Evolutionary conservation across 2,329 filamentous ascomycete species (phyloP).

Genomic region (Cylindrodendrum hubeiense): DNA sequence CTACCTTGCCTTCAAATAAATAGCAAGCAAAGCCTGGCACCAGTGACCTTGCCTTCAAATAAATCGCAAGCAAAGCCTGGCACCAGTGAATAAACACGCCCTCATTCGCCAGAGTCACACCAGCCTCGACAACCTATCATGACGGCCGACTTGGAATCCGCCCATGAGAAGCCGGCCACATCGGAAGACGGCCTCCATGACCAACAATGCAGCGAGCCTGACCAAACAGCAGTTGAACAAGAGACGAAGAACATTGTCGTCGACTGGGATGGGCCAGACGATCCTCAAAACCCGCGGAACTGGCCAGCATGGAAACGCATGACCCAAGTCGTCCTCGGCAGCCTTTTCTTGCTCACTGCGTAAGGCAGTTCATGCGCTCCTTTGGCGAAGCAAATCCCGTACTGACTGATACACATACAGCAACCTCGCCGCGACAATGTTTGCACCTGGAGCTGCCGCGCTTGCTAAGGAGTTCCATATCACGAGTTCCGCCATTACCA

Average conservation of each 20-base stretch:
- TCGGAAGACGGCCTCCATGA: constrained; percentile 25
- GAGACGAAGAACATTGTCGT: constrained; percentile 59
- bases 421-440: constrained; percentile 40
- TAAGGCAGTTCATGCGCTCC: constrained; percentile 25
- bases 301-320: constrained; percentile 77
- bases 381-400: constrained; percentile 49
- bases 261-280: constrained; percentile 77
- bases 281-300: constrained; percentile 76
- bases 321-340: constrained; percentile 58
- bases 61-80: constrained; percentile 24
- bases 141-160: constrained; percentile 27
- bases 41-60: constrained; percentile 16
- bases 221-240: constrained; percentile 26
- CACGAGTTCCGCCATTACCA: constrained; percentile 48
- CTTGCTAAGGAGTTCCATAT: constrained; percentile 59
- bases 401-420: constrained; percentile 26
- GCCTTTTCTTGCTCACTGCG: constrained; percentile 44
- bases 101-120: constrained; percentile 7
- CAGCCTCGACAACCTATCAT: constrained; percentile 26
- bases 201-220: constrained; percentile 26
- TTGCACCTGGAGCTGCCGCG: constrained; percentile 64
- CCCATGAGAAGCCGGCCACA: constrained; percentile 15
- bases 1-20: background rate
- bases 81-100: constrained; percentile 11
- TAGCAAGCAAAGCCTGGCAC: constrained; percentile 20